phyloP scores from a whole-genome alignment of 257 asterid genomes.

The Rehmannia glutinosa region DNA sequence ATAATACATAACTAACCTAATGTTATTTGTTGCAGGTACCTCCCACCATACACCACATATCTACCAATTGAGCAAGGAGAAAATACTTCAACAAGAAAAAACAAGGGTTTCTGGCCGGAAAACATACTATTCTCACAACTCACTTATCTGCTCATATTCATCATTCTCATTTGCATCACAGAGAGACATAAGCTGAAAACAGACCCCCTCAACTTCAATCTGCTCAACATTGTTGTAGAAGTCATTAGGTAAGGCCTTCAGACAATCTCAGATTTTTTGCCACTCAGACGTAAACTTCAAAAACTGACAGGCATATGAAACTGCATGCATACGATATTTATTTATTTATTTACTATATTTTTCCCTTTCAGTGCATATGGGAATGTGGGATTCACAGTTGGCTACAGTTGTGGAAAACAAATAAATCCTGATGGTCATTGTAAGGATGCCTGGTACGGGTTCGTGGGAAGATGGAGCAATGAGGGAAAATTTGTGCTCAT shows the following conservation, averaged over 20 bases:
- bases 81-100: neutral
- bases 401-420: slow-evolving; percentile 48
- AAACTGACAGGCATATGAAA: too few species aligned
- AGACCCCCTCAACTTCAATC: slow-evolving; percentile 57
- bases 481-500: slow-evolving; percentile 44
- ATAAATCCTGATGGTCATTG: slow-evolving; percentile 23
- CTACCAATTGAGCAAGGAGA: slow-evolving; percentile 23
- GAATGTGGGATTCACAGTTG: slow-evolving; percentile 51
- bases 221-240: slow-evolving; percentile 41
- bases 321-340: too few species aligned
- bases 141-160: slow-evolving; percentile 34
- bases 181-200: slow-evolving; percentile 39
- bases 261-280: too few species aligned
- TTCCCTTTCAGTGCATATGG: slow-evolving; percentile 54
- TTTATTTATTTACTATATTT: neutral
- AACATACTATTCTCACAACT: slow-evolving; percentile 37
- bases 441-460: slow-evolving; percentile 35
- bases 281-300: too few species aligned
- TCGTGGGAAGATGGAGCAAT: slow-evolving; percentile 52
- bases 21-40: slow-evolving; percentile 35
- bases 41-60: slow-evolving; percentile 46
- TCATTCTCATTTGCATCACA: slow-evolving; percentile 38
- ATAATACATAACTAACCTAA: too few species aligned
- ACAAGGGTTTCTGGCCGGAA: neutral
- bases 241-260: slow-evolving; percentile 47